phyloP scores from a whole-genome alignment of 139 green algal species.

The Desmodesmus armatus region DNA sequence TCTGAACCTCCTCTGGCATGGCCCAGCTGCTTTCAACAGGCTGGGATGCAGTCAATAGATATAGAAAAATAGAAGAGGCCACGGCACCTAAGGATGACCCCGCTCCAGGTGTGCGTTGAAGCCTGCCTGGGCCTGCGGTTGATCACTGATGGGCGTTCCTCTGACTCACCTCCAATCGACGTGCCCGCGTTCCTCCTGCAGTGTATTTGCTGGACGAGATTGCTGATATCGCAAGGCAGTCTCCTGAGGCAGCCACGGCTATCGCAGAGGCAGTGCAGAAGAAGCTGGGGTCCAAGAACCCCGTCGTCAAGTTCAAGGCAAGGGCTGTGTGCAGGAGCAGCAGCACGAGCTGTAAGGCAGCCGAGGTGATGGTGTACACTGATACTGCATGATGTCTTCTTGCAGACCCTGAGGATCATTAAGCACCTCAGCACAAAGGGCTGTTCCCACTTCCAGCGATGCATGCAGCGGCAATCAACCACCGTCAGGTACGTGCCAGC shows the following conservation, averaged over 20 bases:
- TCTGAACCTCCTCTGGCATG: too few species aligned
- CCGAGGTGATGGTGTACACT: not conserved
- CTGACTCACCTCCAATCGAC: not conserved
- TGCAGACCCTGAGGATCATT: constrained; percentile 80
- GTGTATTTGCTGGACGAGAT: constrained; percentile 90
- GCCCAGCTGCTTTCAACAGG: too few species aligned
- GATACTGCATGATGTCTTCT: not conserved
- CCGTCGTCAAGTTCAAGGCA: constrained; percentile 82
- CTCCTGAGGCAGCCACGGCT: constrained; percentile 49
- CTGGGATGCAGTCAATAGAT: constrained; percentile 42
- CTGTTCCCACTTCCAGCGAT: constrained; percentile 67
- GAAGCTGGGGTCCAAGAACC: constrained; percentile 66
- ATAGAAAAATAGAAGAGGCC: constrained; percentile 67
- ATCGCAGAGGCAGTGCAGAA: constrained; percentile 68
- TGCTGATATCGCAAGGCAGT: constrained; percentile 52
- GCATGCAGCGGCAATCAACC: constrained; percentile 64
- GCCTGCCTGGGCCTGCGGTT: not conserved
- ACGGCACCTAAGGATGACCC: constrained; percentile 60
- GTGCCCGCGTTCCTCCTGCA: constrained; percentile 34
- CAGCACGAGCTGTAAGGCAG: not conserved
- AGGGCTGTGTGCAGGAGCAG: not conserved
- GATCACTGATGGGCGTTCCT: not conserved
- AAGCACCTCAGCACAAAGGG: constrained; percentile 77
- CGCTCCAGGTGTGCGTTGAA: constrained; percentile 40
- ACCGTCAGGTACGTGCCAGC: constrained; percentile 65